Evolutionary conservation across 768 basidiomycete species (phyloP), one percentile per base, ranked within the genome.

Genomic region (Kwoniella botswanensis): DNA sequence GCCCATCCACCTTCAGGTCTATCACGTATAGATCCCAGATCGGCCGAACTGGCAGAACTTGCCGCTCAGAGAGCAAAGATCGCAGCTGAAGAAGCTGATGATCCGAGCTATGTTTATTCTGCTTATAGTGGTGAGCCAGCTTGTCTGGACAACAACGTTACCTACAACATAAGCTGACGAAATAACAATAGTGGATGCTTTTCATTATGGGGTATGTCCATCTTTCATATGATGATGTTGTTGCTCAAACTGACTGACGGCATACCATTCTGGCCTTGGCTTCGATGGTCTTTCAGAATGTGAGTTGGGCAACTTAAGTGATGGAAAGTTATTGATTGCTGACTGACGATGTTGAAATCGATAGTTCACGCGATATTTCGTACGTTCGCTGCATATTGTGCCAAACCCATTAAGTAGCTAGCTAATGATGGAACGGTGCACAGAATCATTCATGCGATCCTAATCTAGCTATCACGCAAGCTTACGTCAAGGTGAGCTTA

Each of bases 391-490:
- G 26, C 26, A 26, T n/a, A n/a, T n/a, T n/a, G n/a, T n/a, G n/a
- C n/a, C n/a, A 44, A 44, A 44, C 43, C 43, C 43, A 13, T 13
- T 44, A 7, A 60, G 58, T 41, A 21, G 22, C 56, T 60, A 43
- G 60, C 60, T 62, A 41, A 18, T 24, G 22, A 13, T 43, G 7
- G 60, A 44, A 18, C 41, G 5, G 11, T 43, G 7, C 17, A n/a
- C 50, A 15, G 93, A 97, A 96, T 74, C 93, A 97, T 74, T 93
- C 91, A 18, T 96, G 94, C 76, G 90, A 93, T 67, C 94, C 94
- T 0, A 97, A 96, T 79, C 90, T 90, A 73, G 80, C 80, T 5
- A 87, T 94, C 22, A 86, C 87, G n/a, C 86, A 92, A 0, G 90
- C 88, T 56, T 92, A 94, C 75, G 89, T 92, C 82, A 90, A 93